Conservation (phyloP, 139 green algal species). For the Closterium sp. region DNA sequence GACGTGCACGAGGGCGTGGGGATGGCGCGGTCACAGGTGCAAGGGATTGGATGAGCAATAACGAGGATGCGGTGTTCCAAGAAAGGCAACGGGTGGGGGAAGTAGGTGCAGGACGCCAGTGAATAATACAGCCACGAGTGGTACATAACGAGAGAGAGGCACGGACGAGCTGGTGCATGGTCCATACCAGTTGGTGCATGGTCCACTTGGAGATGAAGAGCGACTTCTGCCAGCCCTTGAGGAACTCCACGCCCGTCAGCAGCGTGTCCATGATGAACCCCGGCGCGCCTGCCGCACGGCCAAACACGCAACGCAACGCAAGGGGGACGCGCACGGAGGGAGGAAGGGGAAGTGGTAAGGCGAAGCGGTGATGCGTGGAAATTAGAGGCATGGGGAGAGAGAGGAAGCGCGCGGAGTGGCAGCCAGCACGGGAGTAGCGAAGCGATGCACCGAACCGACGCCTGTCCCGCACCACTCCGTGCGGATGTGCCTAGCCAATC, state of each 20-base stretch:
- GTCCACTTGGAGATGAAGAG: constrained; percentile 52
- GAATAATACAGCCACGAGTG: no score
- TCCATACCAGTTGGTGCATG: constrained; percentile 42
- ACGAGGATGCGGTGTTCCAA: not conserved
- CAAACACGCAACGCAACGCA: not conserved
- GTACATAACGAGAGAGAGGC: no score
- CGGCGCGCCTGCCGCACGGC: constrained; percentile 56
- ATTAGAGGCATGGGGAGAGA: no score
- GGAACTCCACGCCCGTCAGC: constrained; percentile 59
- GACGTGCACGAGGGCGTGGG: no score
- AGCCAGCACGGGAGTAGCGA: no score
- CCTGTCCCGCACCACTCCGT: no score
- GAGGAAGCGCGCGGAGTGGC: no score
- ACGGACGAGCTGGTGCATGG: no score
- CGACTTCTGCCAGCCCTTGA: constrained; percentile 42
- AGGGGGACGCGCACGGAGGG: not conserved
- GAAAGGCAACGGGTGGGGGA: not conserved
- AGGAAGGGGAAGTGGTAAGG: not conserved
- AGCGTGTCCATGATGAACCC: constrained; percentile 57
- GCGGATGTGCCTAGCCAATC: no score
- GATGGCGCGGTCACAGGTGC: not conserved
- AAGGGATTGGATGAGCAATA: not conserved
- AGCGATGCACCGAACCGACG: no score
- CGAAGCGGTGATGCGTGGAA: no score
- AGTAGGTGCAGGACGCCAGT: not conserved